Percentiles rank a stretch among this genome's conserved stretches.
Evolutionary conservation across 257 asterid species (phyloP).

Genomic region (Agastache rugosa): DNA sequence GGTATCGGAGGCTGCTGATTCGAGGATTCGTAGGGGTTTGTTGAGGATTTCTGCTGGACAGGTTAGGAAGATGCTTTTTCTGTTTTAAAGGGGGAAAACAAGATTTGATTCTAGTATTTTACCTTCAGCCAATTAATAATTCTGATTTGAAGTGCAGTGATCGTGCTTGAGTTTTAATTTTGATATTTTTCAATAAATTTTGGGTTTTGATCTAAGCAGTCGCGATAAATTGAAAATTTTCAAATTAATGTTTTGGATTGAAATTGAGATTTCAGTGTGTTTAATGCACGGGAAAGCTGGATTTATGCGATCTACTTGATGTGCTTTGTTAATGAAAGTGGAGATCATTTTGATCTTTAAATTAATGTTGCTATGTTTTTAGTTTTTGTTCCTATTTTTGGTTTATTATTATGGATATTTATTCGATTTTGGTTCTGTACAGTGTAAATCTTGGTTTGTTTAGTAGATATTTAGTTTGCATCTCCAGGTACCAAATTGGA

Average conservation of each 20-base stretch:
- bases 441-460: slow-evolving; percentile 5
- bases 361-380: slow-evolving; percentile 18
- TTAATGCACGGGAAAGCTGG: slow-evolving; percentile 10
- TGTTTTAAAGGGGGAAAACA: background rate
- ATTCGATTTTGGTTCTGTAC: background rate
- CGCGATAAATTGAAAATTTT: slow-evolving; percentile 2
- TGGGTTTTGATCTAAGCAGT: slow-evolving; percentile 33
- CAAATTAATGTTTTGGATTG: slow-evolving; percentile 7
- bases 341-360: slow-evolving; percentile 13
- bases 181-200: background rate
- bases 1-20: slow-evolving; percentile 77
- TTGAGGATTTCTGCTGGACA: slow-evolving; percentile 96
- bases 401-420: slow-evolving; percentile 8
- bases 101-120: background rate
- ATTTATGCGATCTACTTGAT: slow-evolving; percentile 23
- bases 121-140: slow-evolving; percentile 6
- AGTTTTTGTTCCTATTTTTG: background rate
- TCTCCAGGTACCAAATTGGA: background rate
- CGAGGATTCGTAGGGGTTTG: slow-evolving; percentile 91
- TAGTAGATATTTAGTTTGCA: slow-evolving; percentile 10
- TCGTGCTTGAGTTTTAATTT: slow-evolving; percentile 3
- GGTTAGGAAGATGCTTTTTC: slow-evolving; percentile 44
- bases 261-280: slow-evolving; percentile 27
- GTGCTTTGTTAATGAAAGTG: slow-evolving; percentile 7
- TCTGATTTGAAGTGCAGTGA: background rate